Conservation (phyloP, 78 protist genomes). For the Salpingoeca rosetta region DNA sequence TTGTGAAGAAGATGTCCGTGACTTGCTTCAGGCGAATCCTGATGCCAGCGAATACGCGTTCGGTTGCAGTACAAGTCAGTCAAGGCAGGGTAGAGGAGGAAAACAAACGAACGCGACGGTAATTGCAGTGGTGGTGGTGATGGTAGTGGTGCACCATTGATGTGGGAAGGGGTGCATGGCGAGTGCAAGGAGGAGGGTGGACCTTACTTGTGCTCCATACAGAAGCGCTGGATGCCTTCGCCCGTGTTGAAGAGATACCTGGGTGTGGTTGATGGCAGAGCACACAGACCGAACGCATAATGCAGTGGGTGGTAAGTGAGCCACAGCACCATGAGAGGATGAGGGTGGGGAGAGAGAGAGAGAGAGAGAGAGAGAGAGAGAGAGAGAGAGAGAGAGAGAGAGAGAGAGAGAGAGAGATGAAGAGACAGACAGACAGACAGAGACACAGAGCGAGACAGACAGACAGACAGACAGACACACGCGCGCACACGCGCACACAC, state of each 20-base stretch:
- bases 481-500: neutral
- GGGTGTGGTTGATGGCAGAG: too few relatives aligned
- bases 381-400: neutral
- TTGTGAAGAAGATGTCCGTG: neutral
- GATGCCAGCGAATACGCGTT: neutral
- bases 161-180: neutral
- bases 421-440: neutral
- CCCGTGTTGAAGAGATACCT: slow-evolving; percentile 46
- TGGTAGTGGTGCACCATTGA: neutral
- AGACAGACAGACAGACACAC: neutral
- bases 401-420: neutral
- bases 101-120: too few relatives aligned
- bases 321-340: too few relatives aligned
- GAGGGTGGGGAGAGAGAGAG: neutral
- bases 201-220: neutral
- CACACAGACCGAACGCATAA: too few relatives aligned
- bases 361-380: neutral
- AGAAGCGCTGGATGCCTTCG: slow-evolving; percentile 51
- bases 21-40: neutral
- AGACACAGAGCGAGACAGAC: neutral
- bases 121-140: too few relatives aligned
- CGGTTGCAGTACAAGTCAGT: neutral
- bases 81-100: neutral
- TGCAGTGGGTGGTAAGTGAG: too few relatives aligned
- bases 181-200: neutral